Evolutionary conservation across 495 filamentous ascomycete species (phyloP), one percentile per base, ranked within the genome.

Genomic region (Trichoderma reesei): DNA sequence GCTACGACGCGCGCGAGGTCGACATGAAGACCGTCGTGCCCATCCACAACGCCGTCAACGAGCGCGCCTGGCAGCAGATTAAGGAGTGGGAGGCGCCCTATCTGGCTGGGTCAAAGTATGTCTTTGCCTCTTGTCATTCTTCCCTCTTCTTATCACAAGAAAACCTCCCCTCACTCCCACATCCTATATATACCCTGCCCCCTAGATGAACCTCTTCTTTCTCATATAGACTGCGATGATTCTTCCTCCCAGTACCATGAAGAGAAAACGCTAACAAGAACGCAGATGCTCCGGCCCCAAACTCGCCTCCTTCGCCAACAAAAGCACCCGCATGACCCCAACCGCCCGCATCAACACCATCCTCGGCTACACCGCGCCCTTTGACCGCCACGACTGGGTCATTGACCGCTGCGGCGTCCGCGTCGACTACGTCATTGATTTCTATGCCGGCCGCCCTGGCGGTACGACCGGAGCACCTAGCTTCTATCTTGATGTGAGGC

Each of bases 321-420:
- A 88, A 56, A 86, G 86, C 60, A 79, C 81, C 60, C 84, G 80
- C 59, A 74, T 97, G 76, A 93, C 88, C 37, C 94, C 93, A 18
- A 86, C 86, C 66, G 94, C 94, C 31, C 80, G 93, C 59, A 69
- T 91, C 60, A 92, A 95, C 70, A 88, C 85, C 8, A 75, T 90
- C 62, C 75, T 96, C 65, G 94, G 94, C 20, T 97, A 97, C 76
- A 85, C 90, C 71, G 78, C 83, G 41, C 94, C 94, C 48, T 98
- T 98, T 73, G 94, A 98, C 76, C 82, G 94, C 60, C 94, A 98
- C 71, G 94, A 98, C 75, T 98, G 94, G 94, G 88, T 96, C 16
- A 87, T 98, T 10, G 92, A 98, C 74, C 79, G 94, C 64, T 97
- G 94, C 68, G 93, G 92, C n/a, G 88, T 85, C 68, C 81, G 81